Conservation (phyloP, 2,329 filamentous ascomycete genomes). For the Fusarium secorum region DNA sequence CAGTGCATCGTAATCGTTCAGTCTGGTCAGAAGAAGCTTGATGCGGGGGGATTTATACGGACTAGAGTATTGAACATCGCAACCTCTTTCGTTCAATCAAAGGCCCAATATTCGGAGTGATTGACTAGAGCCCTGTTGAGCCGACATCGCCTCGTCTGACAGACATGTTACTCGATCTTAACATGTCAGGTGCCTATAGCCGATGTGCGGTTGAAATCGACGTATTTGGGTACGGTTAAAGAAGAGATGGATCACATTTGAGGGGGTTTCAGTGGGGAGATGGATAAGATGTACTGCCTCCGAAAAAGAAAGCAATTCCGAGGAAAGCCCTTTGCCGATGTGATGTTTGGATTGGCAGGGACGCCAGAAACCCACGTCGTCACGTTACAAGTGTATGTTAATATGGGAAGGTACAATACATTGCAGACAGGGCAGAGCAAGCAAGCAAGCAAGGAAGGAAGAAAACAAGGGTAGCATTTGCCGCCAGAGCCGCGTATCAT, state of each 20-base stretch:
- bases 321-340: constrained; percentile 18
- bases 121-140: not conserved
- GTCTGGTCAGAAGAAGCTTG: not conserved
- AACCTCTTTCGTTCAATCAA: not conserved
- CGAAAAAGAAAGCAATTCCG: constrained; percentile 23
- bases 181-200: constrained; percentile 1
- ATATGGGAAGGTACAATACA: not conserved
- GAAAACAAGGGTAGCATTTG: constrained; percentile 18
- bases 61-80: not conserved
- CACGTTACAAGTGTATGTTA: constrained; percentile 1
- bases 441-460: not conserved
- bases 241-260: constrained; percentile 12
- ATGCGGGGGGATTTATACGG: not conserved
- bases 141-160: constrained; percentile 12
- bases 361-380: constrained; percentile 6
- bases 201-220: constrained; percentile 12
- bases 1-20: not conserved
- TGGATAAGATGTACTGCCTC: not conserved
- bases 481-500: constrained; percentile 39
- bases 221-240: not conserved
- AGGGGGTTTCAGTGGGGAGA: constrained; percentile 3
- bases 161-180: constrained; percentile 2
- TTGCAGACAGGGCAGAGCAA: not conserved
- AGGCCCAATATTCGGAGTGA: not conserved
- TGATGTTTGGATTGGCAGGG: constrained; percentile 5